These are phyloP conservation scores for Ichthyophthirius multifiliis DNA, from an alignment of 169 alveolate genomes.

Conservation along the genomic window DNA sequence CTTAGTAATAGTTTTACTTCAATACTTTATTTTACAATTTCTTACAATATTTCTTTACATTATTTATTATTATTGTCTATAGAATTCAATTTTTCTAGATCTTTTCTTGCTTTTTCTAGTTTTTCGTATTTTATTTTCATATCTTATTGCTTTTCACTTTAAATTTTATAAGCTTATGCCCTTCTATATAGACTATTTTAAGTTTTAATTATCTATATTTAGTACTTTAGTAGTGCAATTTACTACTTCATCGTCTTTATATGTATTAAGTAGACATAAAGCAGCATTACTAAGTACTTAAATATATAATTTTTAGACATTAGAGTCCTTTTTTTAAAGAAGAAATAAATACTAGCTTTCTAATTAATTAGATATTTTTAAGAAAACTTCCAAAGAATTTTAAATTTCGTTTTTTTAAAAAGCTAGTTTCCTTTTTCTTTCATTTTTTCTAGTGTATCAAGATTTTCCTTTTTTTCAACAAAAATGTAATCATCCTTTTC, in stretches of 20 bases:
- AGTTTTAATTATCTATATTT: background rate
- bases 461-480: background rate
- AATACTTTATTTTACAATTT: background rate
- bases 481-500: background rate
- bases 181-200: constrained; percentile 5
- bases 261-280: background rate
- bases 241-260: background rate
- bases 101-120: background rate
- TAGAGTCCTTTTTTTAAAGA: background rate
- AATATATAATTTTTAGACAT: background rate
- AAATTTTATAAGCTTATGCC: background rate
- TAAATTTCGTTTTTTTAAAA: background rate
- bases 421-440: background rate
- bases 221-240: constrained; percentile 2
- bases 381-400: background rate
- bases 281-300: background rate
- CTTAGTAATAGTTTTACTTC: background rate
- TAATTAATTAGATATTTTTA: background rate
- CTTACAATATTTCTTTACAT: background rate
- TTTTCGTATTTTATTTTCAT: background rate
- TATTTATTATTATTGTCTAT: background rate
- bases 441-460: background rate
- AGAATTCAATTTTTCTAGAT: constrained; percentile 1
- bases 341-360: background rate
- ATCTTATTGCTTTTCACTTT: background rate